phyloP scores from a whole-genome alignment of 805 yeast species.

The Yueomyces sinensis region DNA sequence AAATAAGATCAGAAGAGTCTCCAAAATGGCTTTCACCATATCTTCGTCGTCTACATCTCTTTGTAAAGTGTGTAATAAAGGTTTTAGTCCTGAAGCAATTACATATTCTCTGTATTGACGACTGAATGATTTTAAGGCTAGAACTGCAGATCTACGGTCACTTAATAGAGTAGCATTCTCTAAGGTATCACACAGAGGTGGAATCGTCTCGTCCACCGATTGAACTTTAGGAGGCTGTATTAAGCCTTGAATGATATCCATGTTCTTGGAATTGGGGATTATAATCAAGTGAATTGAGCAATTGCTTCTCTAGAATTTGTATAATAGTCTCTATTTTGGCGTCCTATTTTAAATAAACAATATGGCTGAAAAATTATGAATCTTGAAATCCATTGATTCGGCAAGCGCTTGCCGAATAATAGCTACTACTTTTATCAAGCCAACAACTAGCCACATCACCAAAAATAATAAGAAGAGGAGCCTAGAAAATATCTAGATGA shows the following conservation, averaged over 20 bases:
- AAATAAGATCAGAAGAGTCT: slow-evolving; percentile 71
- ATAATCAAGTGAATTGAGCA: too few relatives aligned
- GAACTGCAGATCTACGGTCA: slow-evolving; percentile 83
- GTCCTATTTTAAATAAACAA: too few relatives aligned
- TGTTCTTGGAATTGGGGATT: slow-evolving; percentile 4
- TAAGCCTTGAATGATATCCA: slow-evolving; percentile 31
- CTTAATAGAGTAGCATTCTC: slow-evolving; percentile 68
- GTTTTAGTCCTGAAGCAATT: slow-evolving; percentile 72
- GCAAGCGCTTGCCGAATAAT: too few relatives aligned
- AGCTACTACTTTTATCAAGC: too few relatives aligned
- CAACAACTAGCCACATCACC: too few relatives aligned
- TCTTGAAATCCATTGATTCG: too few relatives aligned
- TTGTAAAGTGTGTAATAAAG: slow-evolving; percentile 50
- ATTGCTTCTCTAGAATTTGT: too few relatives aligned
- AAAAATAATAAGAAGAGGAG: too few relatives aligned
- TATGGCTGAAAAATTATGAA: too few relatives aligned
- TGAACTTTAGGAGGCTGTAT: slow-evolving; percentile 37
- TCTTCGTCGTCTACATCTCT: slow-evolving; percentile 60
- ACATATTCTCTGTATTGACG: slow-evolving; percentile 84
- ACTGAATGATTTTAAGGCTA: slow-evolving; percentile 79
- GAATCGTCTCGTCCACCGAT: slow-evolving; percentile 70
- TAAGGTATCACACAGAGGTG: slow-evolving; percentile 78
- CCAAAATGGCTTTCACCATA: slow-evolving; percentile 67
- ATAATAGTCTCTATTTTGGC: too few relatives aligned
- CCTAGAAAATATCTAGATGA: too few relatives aligned